A percentile compares a stretch with the other conserved stretches of the same genome.
Evolutionary conservation across 805 yeast species (phyloP).

Genomic region (Saccharomycopsis sp.): DNA sequence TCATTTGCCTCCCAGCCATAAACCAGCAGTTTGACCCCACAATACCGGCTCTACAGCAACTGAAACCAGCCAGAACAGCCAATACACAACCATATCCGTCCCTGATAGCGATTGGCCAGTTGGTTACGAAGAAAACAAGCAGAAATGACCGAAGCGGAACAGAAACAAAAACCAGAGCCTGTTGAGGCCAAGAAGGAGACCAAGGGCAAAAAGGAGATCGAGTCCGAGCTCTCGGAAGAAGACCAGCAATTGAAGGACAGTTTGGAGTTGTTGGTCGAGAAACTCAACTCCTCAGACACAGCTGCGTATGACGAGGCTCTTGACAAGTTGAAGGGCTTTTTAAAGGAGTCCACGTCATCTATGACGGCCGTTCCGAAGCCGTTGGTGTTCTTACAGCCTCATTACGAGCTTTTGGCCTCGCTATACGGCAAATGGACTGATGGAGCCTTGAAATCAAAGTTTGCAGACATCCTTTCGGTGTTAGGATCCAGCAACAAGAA

Average conservation of each 20-base stretch:
- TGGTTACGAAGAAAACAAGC: too few relatives aligned
- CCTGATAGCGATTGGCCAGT: too few relatives aligned
- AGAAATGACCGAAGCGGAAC: background rate
- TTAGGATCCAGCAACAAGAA: constrained; percentile 79
- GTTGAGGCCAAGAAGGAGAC: constrained; percentile 24
- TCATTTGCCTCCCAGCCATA: too few relatives aligned
- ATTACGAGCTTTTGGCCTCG: constrained; percentile 60
- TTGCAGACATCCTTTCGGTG: constrained; percentile 88
- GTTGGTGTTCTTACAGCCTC: constrained; percentile 87
- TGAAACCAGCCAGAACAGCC: too few relatives aligned
- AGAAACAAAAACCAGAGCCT: background rate
- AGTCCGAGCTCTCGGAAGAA: constrained; percentile 89
- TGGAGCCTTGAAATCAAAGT: constrained; percentile 40
- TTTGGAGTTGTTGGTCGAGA: constrained; percentile 79
- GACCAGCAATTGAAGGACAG: constrained; percentile 83
- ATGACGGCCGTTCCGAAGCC: constrained; percentile 99
- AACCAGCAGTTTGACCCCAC: too few relatives aligned
- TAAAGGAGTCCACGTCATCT: constrained; percentile 90
- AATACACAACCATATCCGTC: too few relatives aligned
- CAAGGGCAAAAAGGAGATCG: constrained; percentile 35
- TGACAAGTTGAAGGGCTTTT: constrained; percentile 62
- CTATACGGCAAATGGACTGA: constrained; percentile 65
- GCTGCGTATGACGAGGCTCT: constrained; percentile 53
- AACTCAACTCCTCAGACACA: constrained; percentile 49
- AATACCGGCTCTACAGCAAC: too few relatives aligned